Conservation (phyloP, 1,139 yeast genomes). For the Magnusiomyces suaveolens region DNA sequence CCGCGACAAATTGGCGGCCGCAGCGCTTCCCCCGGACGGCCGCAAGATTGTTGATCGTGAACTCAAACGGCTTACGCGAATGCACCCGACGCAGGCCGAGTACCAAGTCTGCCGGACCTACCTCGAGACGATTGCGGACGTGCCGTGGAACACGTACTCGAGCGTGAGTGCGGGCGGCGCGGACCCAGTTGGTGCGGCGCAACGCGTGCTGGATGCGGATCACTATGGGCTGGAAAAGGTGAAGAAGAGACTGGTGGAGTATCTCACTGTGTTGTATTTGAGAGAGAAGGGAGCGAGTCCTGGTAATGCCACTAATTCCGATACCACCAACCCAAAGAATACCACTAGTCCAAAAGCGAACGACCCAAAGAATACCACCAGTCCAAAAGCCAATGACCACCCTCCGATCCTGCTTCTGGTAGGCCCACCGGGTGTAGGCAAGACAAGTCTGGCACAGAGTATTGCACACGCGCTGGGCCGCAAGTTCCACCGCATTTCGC, state of each 20-base stretch:
- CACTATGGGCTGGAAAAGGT: constrained; percentile 81
- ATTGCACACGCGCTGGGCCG: constrained; percentile 75
- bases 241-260: constrained; percentile 71
- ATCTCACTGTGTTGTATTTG: constrained; percentile 65
- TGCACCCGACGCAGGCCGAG: constrained; percentile 62
- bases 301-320: not conserved
- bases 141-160: no score
- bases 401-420: constrained; percentile 74
- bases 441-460: constrained; percentile 80
- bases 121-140: constrained; percentile 57
- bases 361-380: not conserved
- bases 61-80: constrained; percentile 48
- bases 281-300: constrained; percentile 24
- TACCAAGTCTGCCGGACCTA: constrained; percentile 65
- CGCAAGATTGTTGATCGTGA: constrained; percentile 51
- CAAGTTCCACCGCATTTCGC: constrained; percentile 70
- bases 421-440: constrained; percentile 96
- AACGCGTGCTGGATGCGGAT: constrained; percentile 57
- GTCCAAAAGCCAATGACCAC: constrained; percentile 33
- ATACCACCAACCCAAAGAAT: not conserved
- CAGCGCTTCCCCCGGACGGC: constrained; percentile 31
- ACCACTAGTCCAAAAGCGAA: no score
- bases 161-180: no score
- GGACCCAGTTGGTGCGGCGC: constrained; percentile 48
- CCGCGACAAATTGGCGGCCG: constrained; percentile 22